Evolutionary conservation across 192 early-diverging fungal species (phyloP), one percentile per base, ranked within the genome.

Genomic region (Linnemannia hyalina): DNA sequence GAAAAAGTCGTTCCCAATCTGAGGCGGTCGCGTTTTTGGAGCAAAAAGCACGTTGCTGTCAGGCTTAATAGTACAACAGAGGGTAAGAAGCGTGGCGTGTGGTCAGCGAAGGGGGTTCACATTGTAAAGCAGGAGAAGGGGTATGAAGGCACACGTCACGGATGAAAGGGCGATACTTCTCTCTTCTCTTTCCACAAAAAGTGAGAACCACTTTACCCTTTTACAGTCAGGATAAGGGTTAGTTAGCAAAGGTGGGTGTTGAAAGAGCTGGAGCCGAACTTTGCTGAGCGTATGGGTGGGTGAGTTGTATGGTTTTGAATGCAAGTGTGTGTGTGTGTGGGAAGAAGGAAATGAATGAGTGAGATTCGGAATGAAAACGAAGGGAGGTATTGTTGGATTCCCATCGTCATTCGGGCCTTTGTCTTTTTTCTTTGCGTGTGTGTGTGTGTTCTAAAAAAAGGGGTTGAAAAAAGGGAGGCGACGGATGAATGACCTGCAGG

Each of bases 361-460:
- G 26, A 32, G 60, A 65, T 65, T 65, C 10, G 60, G 60, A 65
- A 65, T 65, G 26, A 57, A 57, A 9, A 18, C 32, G 10, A 65
- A 65, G 29, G 26, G 29, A 65, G 29, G 10, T 65, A 10, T 65
- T 65, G 26, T 29, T 15, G 32, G 60, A 15, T 65, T 32, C 26
- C 26, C n/a, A 65, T 65, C 60, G 60, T 65, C 60, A 65, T 65
- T 65, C 26, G 4, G 10, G 0, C 26, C 4, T 32, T 35, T 65
- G 0, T 65, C 10, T 32, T 7, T 29, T 63, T n/a, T 26, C 26
- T 26, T 23, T 57, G 23, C 23, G 54, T 54, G 0, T 54, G 52
- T n/a, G 54, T 57, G 49, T 26, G 9, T 57, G 55, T 57, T 57
- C 60, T 32, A 65, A 65, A 65, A 65, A 65, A 65, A 65, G 26